Evolutionary conservation across 257 asterid species (phyloP).

Genomic region (Solanum rostratum): DNA sequence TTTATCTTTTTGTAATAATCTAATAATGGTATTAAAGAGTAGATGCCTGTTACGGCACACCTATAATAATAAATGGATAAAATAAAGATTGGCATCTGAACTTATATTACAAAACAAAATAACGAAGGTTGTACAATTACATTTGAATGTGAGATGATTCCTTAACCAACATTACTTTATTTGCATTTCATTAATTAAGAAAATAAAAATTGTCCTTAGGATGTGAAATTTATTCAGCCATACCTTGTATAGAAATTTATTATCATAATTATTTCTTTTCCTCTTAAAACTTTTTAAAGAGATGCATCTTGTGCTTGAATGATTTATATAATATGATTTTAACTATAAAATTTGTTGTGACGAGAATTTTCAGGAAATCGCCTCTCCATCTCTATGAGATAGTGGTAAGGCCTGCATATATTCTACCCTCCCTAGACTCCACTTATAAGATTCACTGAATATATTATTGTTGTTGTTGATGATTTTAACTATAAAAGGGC

Average conservation of each 20-base stretch:
- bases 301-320: not conserved
- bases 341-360: no score
- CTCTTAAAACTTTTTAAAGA: not conserved
- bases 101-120: not conserved
- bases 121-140: not conserved
- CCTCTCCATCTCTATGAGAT: no score
- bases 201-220: not conserved
- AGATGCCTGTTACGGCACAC: not conserved
- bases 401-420: no score
- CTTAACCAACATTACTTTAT: not conserved
- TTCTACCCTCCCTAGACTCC: no score
- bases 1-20: not conserved
- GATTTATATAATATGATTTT: not conserved
- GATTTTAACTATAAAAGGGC: not conserved
- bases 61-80: not conserved
- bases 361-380: no score
- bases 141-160: slow-evolving; percentile 20
- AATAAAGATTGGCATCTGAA: not conserved
- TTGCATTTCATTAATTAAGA: not conserved
- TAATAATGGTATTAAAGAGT: not conserved
- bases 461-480: no score
- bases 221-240: not conserved
- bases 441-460: no score
- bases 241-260: not conserved
- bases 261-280: not conserved